Base-by-base conservation (phyloP, 495 filamentous ascomycete genomes). In the Aspergillus sparsus region DNA sequence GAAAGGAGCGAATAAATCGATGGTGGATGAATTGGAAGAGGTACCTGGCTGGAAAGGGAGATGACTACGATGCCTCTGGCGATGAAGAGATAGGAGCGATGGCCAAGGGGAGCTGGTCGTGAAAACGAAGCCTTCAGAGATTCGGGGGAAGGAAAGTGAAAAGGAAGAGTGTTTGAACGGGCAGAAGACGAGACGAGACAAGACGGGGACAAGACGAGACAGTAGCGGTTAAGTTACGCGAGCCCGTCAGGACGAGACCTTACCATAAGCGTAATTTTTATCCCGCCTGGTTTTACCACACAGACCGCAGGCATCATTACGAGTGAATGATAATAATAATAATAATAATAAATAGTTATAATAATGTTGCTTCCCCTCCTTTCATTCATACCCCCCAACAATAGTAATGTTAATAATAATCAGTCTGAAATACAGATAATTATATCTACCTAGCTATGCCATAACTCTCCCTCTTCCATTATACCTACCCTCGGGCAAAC, bases 201-300 rank as follows among this genome's bases (percentile, higher is more conserved):
- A 60, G 62, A 67, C 66, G 64, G 55, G 49, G 59, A 68, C 60
- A 51, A 56, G 61, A 70, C 68, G 53, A 70, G 63, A 67, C 64
- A 50, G 62, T 60, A 56, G 63, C 61, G 68, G 63, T 70, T 68
- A 69, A 70, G 53, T 70, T 70, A 70, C 68, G 67, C 67, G 67
- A 70, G 60, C 50, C 35, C 41, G 63, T 66, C 56, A 62, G 60
- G 59, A 66, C 60, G 53, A 61, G 49, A 60, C 57, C 58, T 62
- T 62, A 62, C 59, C 56, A 35, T 35, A 58, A 33, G 58, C 59
- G 62, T 69, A 66, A 61, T 61, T 64, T 64, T 27, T 13, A 49
- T 63, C 53, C 61, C 55, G 58, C n/a, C 21, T 11, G 34, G 33
- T 51, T 27, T 50, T 45, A 53, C 47, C 46, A 51, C 33, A 47